Conservation (phyloP, 208 protist species). For the Leptomonas pyrrhocoris region DNA sequence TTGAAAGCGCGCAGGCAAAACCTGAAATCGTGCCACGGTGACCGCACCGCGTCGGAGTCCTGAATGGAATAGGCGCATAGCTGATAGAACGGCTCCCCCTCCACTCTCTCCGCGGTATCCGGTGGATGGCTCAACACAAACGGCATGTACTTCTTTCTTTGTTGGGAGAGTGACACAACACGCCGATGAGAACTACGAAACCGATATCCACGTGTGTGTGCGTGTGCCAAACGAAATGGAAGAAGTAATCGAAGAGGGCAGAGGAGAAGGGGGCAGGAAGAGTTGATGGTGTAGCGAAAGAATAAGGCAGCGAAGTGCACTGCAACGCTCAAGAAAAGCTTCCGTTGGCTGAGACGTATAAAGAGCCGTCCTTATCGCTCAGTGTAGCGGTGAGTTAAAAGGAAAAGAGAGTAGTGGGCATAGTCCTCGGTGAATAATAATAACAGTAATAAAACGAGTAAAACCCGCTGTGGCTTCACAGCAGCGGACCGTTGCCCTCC, state of each 20-base stretch:
- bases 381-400: not conserved
- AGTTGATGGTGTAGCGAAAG: not conserved
- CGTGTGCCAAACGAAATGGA: too few relatives aligned
- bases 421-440: not conserved
- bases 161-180: too few relatives aligned
- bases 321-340: too few relatives aligned
- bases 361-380: too few relatives aligned
- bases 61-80: slow-evolving; percentile 24
- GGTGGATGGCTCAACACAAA: slow-evolving; percentile 32
- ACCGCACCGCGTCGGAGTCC: not conserved
- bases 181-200: too few relatives aligned
- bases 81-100: slow-evolving; percentile 44
- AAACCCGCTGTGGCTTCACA: not conserved
- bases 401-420: not conserved
- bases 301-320: not conserved
- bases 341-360: too few relatives aligned
- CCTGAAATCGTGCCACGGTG: slow-evolving; percentile 9
- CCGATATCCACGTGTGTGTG: too few relatives aligned
- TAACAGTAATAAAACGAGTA: not conserved
- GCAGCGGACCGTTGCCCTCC: not conserved
- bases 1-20: slow-evolving; percentile 41
- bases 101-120: slow-evolving; percentile 32
- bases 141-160: slow-evolving; percentile 30
- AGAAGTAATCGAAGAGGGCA: too few relatives aligned
- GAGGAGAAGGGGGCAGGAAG: not conserved